Evolutionary conservation across 345 rosid genomes (phyloP).

Genomic region (Eucalyptus decipiens): DNA sequence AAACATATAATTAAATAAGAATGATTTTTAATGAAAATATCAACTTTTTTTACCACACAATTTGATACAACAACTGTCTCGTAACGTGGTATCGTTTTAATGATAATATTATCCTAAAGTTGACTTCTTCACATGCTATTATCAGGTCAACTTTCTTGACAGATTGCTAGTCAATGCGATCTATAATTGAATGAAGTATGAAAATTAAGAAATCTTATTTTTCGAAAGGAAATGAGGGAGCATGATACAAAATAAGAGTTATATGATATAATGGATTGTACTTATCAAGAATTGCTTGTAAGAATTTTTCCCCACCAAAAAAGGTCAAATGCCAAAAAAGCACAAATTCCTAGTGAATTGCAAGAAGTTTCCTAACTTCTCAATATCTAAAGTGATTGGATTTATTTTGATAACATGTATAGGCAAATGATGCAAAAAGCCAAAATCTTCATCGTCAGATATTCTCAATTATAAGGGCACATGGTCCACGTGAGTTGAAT

Average conservation of each 20-base stretch:
- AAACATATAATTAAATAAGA: neutral
- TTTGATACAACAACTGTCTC: too few relatives aligned
- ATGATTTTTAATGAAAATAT: neutral
- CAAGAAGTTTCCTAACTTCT: neutral
- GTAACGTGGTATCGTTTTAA: neutral
- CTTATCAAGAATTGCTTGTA: neutral
- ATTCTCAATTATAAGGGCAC: neutral
- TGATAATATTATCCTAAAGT: neutral
- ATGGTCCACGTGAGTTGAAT: neutral
- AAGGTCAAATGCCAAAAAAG: neutral
- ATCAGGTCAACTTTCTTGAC: neutral
- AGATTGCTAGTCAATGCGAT: rapidly evolving
- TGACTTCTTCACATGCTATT: neutral
- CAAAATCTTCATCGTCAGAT: neutral
- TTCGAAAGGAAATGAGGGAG: neutral
- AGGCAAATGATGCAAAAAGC: neutral
- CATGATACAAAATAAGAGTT: neutral
- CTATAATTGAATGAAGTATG: neutral
- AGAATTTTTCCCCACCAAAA: neutral
- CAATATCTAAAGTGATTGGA: neutral
- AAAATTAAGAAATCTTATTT: neutral
- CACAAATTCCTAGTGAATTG: neutral
- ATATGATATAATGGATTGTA: neutral
- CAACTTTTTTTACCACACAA: neutral
- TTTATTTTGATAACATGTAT: neutral